phyloP scores from a whole-genome alignment of 345 rosid genomes.

The sweet orange (Citrus sinensis) region DVS_A1.0 CM039166.1:14720001-14720500 shows the following conservation, averaged over 20 bases:
- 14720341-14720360: conserved; percentile 17
- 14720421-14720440: not conserved
- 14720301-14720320: conserved; percentile 21
- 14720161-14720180: conserved; percentile 4
- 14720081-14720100: conserved; percentile 43
- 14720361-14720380: conserved; percentile 8
- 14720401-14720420: conserved; percentile 3
- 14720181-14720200: conserved; percentile 4
- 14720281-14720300: conserved; percentile 9
- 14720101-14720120: conserved; percentile 34
- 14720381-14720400: conserved; percentile 10
- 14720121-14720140: conserved; percentile 14
- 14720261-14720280: conserved; percentile 22
- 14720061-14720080: conserved; percentile 19
- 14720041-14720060: not conserved
- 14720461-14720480: too few species aligned
- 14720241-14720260: conserved; percentile 1
- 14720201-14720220: not conserved
- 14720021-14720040: conserved; percentile 5
- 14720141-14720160: not conserved
- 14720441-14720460: not conserved
- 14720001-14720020: conserved; percentile 5
- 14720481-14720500: too few species aligned
- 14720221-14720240: not conserved
- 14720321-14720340: conserved; percentile 32